These are phyloP conservation scores for Pistacia atlantica DNA, from an alignment of 345 rosid genomes.

Conservation along the genomic window DNA sequence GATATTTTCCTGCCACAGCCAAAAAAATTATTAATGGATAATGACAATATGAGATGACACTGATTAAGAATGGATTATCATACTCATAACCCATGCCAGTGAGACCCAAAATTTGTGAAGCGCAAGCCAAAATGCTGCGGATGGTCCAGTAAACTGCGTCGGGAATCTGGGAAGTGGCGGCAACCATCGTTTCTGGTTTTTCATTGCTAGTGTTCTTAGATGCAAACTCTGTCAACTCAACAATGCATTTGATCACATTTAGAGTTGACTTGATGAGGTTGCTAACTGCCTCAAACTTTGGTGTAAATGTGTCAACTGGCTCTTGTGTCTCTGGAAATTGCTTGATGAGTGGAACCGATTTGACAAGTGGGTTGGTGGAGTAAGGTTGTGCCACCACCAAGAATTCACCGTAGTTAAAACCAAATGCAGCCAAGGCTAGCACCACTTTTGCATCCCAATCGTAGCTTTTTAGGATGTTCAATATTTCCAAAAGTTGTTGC, in stretches of 20 bases:
- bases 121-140: slow-evolving; percentile 50
- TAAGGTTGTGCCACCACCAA: slow-evolving; percentile 36
- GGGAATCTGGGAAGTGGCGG: slow-evolving; percentile 49
- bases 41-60: too few relatives aligned
- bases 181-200: slow-evolving; percentile 27
- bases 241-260: slow-evolving; percentile 60
- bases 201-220: slow-evolving; percentile 47
- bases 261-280: slow-evolving; percentile 44
- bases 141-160: slow-evolving; percentile 58
- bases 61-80: too few relatives aligned
- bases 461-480: slow-evolving; percentile 39
- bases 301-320: slow-evolving; percentile 27
- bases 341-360: slow-evolving; percentile 47
- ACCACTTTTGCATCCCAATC: slow-evolving; percentile 58
- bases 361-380: slow-evolving; percentile 37
- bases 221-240: slow-evolving; percentile 46
- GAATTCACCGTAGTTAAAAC: slow-evolving; percentile 48
- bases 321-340: slow-evolving; percentile 43
- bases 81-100: slow-evolving; percentile 49
- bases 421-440: slow-evolving; percentile 52
- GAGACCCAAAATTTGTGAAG: slow-evolving; percentile 42
- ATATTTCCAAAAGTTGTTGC: slow-evolving; percentile 41
- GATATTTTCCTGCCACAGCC: too few relatives aligned
- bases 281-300: slow-evolving; percentile 45
- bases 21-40: too few relatives aligned